Percentiles rank a stretch among this genome's conserved stretches.
These are phyloP conservation scores for Sphagnurus paluster DNA, from an alignment of 1,284 basidiomycete genomes.

Conservation along the genomic window DNA sequence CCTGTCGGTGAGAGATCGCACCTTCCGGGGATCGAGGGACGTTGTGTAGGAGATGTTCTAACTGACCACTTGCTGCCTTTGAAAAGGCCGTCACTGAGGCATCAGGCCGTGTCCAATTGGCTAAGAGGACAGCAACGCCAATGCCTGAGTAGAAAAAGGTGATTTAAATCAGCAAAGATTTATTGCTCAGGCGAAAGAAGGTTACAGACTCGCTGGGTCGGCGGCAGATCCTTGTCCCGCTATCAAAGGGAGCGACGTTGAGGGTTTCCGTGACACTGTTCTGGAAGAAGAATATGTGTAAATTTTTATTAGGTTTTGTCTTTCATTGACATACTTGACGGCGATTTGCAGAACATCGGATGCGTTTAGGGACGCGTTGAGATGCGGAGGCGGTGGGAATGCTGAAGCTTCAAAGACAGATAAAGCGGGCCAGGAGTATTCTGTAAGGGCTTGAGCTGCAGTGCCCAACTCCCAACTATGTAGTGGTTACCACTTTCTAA, in stretches of 20 bases:
- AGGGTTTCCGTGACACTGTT: slow-evolving; percentile 35
- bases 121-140: slow-evolving; percentile 61
- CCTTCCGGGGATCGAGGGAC: slow-evolving; percentile 58
- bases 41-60: slow-evolving; percentile 57
- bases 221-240: slow-evolving; percentile 56
- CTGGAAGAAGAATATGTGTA: slow-evolving; percentile 23
- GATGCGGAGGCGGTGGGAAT: slow-evolving; percentile 36
- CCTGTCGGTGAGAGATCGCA: slow-evolving; percentile 64
- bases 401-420: slow-evolving; percentile 51
- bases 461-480: slow-evolving; percentile 68
- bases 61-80: slow-evolving; percentile 30
- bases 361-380: slow-evolving; percentile 30
- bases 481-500: not conserved
- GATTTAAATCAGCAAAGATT: slow-evolving; percentile 2
- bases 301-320: not conserved
- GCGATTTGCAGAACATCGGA: slow-evolving; percentile 42
- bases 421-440: slow-evolving; percentile 54
- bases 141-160: slow-evolving; percentile 36
- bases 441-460: slow-evolving; percentile 61
- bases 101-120: slow-evolving; percentile 51
- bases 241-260: slow-evolving; percentile 37
- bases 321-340: slow-evolving; percentile 29
- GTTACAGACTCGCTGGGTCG: slow-evolving; percentile 64
- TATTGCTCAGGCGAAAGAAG: slow-evolving; percentile 7
- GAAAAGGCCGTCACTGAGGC: slow-evolving; percentile 41